Base-by-base conservation (phyloP, 441 rosid genomes). In the Breynia disticha region DNA sequence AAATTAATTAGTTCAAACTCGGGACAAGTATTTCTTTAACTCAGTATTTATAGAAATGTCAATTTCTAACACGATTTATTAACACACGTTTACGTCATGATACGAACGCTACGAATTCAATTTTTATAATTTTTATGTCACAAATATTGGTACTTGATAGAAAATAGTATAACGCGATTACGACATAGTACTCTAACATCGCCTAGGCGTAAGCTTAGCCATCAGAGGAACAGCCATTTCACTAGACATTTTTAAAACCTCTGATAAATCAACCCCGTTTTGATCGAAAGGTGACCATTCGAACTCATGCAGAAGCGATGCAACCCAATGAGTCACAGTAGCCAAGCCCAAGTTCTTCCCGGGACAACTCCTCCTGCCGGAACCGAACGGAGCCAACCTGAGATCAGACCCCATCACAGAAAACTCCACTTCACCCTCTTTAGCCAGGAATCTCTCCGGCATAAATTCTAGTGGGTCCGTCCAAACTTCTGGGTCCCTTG, bases 341-440 rank as follows among this genome's bases (percentile, higher is more conserved):
- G 81, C 73, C 55, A 79, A 44, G 35, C 80, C 89, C 66, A 82
- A 43, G 1, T 73, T 37, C 68, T 74, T 82, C 20, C 84, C 88
- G 0, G 88, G 88, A 59, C 88, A 82, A 14, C 57, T 51, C 68
- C 88, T 55, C 4, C 81, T 59, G 10, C 85, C 89, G 7, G 89
- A 70, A 16, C 89, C 89, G 44, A 82, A 82, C 13, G 89, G 89
- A 11, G 89, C 83, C 47, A 79, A 69, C 71, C 81, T 60, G 0
- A 77, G 66, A 63, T 81, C 81, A 12, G 79, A 67, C 5, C 87
- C 87, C 52, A 67, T 7, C 1, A 78, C 68, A 0, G 82, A 72
- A 35, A 78, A 56, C 48, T 67, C 84, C 61, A 50, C 52, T 46
- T 67, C 78, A 24, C 12, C 56, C 3, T 55, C 50, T 16, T 19